Evolutionary conservation across 164 flowering plant species (phyloP), one percentile per base, ranked within the genome.

Genomic region (Piper longum): DNA sequence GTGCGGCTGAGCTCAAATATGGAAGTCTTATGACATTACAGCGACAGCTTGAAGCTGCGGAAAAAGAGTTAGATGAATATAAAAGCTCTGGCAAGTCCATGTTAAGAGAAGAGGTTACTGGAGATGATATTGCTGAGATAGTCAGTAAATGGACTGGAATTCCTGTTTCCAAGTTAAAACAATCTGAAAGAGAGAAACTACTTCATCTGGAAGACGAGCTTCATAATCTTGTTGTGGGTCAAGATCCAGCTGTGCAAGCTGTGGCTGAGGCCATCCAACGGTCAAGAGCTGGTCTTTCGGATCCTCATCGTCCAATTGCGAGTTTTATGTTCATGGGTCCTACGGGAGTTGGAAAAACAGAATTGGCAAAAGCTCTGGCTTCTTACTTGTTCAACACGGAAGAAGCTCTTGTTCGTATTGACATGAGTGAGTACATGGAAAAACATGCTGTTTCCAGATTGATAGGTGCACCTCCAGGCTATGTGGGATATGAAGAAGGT

Each of bases 291-390:
- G 99, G 99, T 26, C 87, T 93, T 40, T 88, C 97, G 52, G 96
- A 90, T 76, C 97, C 97, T 43, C 80, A 82, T 56, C 96, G 93
- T 19, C 99, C 99, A 4, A 88, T 91, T 62, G 99, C 99, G 43
- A 93, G 99, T 77, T 90, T 90, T 72, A 93, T 90, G 97, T 93
- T 91, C 77, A 88, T 91, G 99, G 97, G 96, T 62, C 97, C 99
- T 5, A 93, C 99, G n/a, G 99, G 96, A 44, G 99, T 88, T 70
- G 99, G 99, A n/a, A 95, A 91, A 76, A 90, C 99, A 1, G 99
- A 95, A 71, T 77, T 93, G 3, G 99, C 99, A 0, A 95, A 95
- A 70, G 91, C 99, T 40, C 85, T 95, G 54, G 95, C 97, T 13
- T 77, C 97, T 48, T 87, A 87, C 73, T n/a, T 90, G 81, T 93